A percentile compares a stretch with the other conserved stretches of the same genome.
Conservation (phyloP, 169 alveolate genomes). For the Ichthyophthirius multifiliis region DNA sequence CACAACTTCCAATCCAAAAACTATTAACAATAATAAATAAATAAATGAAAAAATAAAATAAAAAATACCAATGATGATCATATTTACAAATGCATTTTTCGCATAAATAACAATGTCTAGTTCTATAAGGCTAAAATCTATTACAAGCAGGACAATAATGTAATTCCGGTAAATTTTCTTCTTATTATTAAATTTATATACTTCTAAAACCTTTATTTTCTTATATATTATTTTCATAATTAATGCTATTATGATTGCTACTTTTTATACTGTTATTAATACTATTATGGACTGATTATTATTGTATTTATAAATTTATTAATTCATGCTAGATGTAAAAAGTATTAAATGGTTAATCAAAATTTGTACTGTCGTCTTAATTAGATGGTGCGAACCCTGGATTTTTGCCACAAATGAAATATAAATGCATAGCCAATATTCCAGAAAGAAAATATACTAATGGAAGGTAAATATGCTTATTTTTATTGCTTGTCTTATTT, state of each 20-base stretch:
- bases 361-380: neutral
- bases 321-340: too few species aligned
- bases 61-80: conserved; percentile 52
- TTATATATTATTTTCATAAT: neutral
- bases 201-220: too few species aligned
- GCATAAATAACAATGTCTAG: conserved; percentile 71
- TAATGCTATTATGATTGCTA: neutral
- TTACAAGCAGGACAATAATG: conserved; percentile 26
- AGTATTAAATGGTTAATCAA: too few species aligned
- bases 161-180: neutral
- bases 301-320: neutral
- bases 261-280: neutral
- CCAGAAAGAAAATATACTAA: neutral
- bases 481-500: neutral
- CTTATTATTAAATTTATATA: neutral
- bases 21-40: neutral
- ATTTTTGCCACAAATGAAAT: conserved; percentile 19
- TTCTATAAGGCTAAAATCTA: conserved; percentile 50
- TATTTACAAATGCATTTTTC: conserved; percentile 58
- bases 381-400: conserved; percentile 33
- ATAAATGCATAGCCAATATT: neutral
- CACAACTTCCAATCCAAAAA: conserved; percentile 70
- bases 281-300: too few species aligned
- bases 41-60: too few species aligned
- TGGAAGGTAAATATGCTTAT: neutral